These are phyloP conservation scores for Aspergillus affinis DNA, from an alignment of 495 filamentous ascomycete species.

Conservation along the genomic window DNA sequence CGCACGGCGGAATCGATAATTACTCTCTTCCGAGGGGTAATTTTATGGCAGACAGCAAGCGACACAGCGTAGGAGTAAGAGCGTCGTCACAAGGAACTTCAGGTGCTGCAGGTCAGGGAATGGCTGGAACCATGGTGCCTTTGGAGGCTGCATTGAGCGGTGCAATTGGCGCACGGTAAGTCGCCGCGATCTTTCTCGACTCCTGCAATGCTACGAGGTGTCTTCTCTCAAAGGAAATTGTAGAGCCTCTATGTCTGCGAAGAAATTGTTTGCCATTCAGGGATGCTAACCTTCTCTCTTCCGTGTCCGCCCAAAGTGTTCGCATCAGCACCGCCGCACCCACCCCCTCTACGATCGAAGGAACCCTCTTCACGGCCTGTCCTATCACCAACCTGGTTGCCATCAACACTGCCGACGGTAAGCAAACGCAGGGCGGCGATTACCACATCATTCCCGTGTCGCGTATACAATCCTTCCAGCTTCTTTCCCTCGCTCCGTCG, in stretches of 20 bases:
- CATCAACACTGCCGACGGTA: slow-evolving; percentile 52
- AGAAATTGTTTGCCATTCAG: not conserved
- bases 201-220: not conserved
- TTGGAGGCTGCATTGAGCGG: slow-evolving; percentile 49
- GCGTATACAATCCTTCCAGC: slow-evolving; percentile 58
- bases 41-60: slow-evolving; percentile 49
- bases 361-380: slow-evolving; percentile 66
- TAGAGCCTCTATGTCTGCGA: not conserved
- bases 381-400: slow-evolving; percentile 65
- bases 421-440: slow-evolving; percentile 46
- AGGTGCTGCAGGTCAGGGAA: slow-evolving; percentile 29
- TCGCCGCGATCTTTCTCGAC: not conserved
- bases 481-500: slow-evolving; percentile 43
- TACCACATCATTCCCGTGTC: slow-evolving; percentile 66
- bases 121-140: slow-evolving; percentile 44
- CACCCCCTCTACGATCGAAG: slow-evolving; percentile 55
- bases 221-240: not conserved
- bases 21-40: slow-evolving; percentile 5
- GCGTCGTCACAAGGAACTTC: slow-evolving; percentile 30
- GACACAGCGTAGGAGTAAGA: slow-evolving; percentile 45
- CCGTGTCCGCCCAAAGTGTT: slow-evolving; percentile 43
- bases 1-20: not conserved
- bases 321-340: slow-evolving; percentile 56
- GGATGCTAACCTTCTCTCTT: slow-evolving; percentile 6
- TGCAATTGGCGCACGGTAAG: slow-evolving; percentile 55